These are phyloP conservation scores for Metschnikowia picachoensis DNA, from an alignment of 805 yeast species.

Conservation along the genomic window DNA sequence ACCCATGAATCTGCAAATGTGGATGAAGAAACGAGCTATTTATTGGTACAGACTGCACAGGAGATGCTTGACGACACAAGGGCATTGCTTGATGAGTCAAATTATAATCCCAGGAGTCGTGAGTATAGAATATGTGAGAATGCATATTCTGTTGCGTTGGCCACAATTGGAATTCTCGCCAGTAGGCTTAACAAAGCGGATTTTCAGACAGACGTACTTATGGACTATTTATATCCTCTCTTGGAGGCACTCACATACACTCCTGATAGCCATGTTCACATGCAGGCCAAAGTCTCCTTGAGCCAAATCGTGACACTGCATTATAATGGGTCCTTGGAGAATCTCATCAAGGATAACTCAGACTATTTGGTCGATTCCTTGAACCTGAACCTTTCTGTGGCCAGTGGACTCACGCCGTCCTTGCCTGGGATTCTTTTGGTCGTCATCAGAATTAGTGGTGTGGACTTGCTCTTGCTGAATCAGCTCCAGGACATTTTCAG, in stretches of 20 bases:
- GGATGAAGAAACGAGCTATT: constrained; percentile 27
- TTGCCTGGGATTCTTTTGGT: constrained; percentile 67
- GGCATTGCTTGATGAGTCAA: neutral
- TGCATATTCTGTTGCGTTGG: constrained; percentile 40
- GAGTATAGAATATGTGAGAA: constrained; percentile 18
- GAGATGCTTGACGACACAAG: constrained; percentile 37
- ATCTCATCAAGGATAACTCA: constrained; percentile 59
- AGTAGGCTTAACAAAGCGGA: constrained; percentile 22
- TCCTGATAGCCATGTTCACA: constrained; percentile 42
- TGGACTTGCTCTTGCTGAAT: constrained; percentile 47
- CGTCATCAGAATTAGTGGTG: constrained; percentile 67
- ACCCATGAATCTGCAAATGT: neutral
- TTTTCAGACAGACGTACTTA: constrained; percentile 49
- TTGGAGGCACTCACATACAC: constrained; percentile 64
- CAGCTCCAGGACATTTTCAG: constrained; percentile 71
- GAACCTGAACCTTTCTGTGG: constrained; percentile 64
- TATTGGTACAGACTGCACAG: constrained; percentile 36
- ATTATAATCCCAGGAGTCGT: neutral
- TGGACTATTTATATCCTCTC: constrained; percentile 69
- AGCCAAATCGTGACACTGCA: constrained; percentile 46
- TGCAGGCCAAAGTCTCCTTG: constrained; percentile 55
- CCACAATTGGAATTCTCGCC: constrained; percentile 37
- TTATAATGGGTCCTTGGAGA: constrained; percentile 48
- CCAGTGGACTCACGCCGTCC: constrained; percentile 65
- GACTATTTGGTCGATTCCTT: constrained; percentile 80